These are phyloP conservation scores for Sugiyamaella neomexicana DNA, from an alignment of 1,139 yeast species.

Conservation along the genomic window DNA sequence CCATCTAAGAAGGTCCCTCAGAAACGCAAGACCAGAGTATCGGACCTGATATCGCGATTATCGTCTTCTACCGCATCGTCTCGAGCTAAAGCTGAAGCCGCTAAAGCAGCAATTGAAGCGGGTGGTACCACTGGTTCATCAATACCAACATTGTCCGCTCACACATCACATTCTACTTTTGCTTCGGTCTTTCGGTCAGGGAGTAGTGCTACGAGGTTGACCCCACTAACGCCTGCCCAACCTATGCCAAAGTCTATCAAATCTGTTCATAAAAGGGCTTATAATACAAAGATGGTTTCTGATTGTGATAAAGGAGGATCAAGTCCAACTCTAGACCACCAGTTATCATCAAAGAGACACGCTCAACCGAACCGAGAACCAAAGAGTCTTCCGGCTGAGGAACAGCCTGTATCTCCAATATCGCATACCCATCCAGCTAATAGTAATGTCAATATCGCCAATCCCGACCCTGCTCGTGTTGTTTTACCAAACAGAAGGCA, in stretches of 20 bases:
- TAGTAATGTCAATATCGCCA: neutral
- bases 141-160: neutral
- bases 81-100: conserved; percentile 32
- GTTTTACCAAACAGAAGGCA: conserved; percentile 8
- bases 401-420: conserved; percentile 17
- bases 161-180: conserved; percentile 18
- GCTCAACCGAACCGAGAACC: too few relatives aligned
- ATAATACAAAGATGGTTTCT: conserved; percentile 1
- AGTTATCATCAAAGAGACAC: too few relatives aligned
- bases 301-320: neutral
- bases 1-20: conserved; percentile 8
- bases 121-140: conserved; percentile 1
- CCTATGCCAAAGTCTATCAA: conserved; percentile 3
- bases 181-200: conserved; percentile 26
- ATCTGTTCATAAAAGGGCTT: conserved; percentile 13
- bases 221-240: neutral
- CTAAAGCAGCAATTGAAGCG: conserved; percentile 13
- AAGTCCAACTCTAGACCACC: conserved; percentile 12
- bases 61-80: conserved; percentile 36
- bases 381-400: conserved; percentile 9
- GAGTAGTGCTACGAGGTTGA: conserved; percentile 10
- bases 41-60: conserved; percentile 34
- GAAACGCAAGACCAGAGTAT: conserved; percentile 30
- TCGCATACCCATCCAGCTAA: neutral
- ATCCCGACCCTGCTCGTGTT: neutral